Conservation (phyloP, 2,329 filamentous ascomycete genomes). For the Stagonosporopsis vannaccii region DNA sequence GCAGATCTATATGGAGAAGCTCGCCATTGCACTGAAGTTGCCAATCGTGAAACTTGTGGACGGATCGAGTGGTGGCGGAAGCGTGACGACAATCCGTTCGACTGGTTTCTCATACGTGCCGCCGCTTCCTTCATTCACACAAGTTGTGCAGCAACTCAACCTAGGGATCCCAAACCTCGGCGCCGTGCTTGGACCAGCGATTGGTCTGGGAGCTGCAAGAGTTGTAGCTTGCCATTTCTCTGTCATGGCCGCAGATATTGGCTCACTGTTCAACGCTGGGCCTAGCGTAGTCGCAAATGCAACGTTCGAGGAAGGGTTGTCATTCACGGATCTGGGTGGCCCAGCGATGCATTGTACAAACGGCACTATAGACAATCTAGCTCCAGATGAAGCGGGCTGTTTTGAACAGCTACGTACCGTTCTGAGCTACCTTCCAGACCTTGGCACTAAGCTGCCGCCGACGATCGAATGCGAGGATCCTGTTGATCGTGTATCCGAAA, state of each 20-base stretch:
- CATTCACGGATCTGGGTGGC: conserved; percentile 66
- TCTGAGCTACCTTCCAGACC: conserved; percentile 65
- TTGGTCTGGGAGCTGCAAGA: conserved; percentile 68
- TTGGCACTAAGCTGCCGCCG: conserved; percentile 63
- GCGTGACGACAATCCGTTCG: conserved; percentile 65
- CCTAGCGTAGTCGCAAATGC: conserved; percentile 68
- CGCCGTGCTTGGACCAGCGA: conserved; percentile 68
- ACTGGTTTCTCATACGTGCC: conserved; percentile 68
- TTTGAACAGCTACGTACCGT: conserved; percentile 67
- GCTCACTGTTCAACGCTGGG: conserved; percentile 69
- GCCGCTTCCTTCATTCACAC: conserved; percentile 60
- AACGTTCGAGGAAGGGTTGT: conserved; percentile 69
- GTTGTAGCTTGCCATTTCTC: conserved; percentile 70
- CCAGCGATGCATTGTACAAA: conserved; percentile 69
- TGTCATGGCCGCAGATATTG: conserved; percentile 70
- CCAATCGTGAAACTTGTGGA: conserved; percentile 71
- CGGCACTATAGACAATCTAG: conserved; percentile 71
- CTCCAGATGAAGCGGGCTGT: conserved; percentile 65
- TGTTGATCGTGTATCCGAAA: conserved; percentile 56
- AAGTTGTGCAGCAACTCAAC: conserved; percentile 66
- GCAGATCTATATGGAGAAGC: conserved; percentile 66
- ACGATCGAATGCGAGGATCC: conserved; percentile 57
- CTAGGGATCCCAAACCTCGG: conserved; percentile 70
- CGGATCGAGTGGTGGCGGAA: conserved; percentile 68
- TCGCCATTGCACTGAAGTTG: conserved; percentile 63